Evolutionary conservation across 805 yeast genomes (phyloP).

Genomic region (Suhomyces prunicola): DNA sequence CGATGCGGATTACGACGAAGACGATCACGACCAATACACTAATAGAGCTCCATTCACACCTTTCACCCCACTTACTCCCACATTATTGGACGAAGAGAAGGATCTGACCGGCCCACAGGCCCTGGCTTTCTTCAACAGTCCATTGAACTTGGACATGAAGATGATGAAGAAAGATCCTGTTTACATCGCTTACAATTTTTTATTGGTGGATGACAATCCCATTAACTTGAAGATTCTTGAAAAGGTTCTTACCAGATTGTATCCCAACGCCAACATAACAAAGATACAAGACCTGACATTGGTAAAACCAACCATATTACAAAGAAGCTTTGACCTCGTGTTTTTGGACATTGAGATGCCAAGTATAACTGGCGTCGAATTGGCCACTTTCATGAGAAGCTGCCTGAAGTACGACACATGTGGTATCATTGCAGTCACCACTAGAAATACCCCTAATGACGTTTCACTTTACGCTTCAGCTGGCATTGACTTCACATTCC

Average conservation of each 20-base stretch:
- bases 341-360: slow-evolving; percentile 49
- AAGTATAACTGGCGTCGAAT: slow-evolving; percentile 35
- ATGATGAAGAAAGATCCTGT: slow-evolving; percentile 11
- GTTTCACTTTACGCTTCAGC: slow-evolving; percentile 25
- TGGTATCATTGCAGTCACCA: slow-evolving; percentile 42
- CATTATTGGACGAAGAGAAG: slow-evolving; percentile 1
- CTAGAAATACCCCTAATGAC: slow-evolving; percentile 26
- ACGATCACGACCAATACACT: neutral
- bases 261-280: slow-evolving; percentile 29
- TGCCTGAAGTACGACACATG: slow-evolving; percentile 13
- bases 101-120: neutral
- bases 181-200: slow-evolving; percentile 12
- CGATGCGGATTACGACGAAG: slow-evolving; percentile 3
- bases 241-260: slow-evolving; percentile 29
- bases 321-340: slow-evolving; percentile 25
- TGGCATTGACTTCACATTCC: slow-evolving; percentile 42
- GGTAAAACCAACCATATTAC: slow-evolving; percentile 18
- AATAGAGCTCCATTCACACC: slow-evolving; percentile 4
- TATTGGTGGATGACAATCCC: slow-evolving; percentile 41
- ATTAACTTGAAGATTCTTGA: slow-evolving; percentile 38
- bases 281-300: slow-evolving; percentile 29
- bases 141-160: slow-evolving; percentile 1
- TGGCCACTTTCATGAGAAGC: slow-evolving; percentile 19
- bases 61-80: slow-evolving; percentile 9
- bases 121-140: neutral